Percentiles rank a stretch among this genome's conserved stretches.
Conservation (phyloP, 2,329 filamentous ascomycete genomes). For the Penicillium paneum region DNA sequence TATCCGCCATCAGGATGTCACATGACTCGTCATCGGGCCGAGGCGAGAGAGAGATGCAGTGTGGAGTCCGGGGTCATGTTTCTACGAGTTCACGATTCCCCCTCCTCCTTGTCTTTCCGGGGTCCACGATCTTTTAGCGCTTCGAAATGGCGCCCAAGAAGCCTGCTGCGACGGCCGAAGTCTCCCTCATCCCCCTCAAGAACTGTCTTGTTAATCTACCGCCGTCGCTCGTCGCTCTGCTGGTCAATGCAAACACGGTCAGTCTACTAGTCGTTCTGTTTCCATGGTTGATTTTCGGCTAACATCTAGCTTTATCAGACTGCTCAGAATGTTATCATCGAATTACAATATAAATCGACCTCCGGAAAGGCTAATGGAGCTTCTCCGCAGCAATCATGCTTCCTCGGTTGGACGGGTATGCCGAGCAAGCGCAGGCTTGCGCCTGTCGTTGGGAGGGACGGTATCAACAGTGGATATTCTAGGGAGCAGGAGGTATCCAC, state of each 20-base stretch:
- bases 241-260: conserved; percentile 88
- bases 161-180: conserved; percentile 68
- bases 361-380: conserved; percentile 51
- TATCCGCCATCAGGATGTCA: conserved; percentile 7
- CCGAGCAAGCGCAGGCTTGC: conserved; percentile 80
- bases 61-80: conserved; percentile 23
- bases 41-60: conserved; percentile 28
- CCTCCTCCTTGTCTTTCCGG: conserved; percentile 12
- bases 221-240: conserved; percentile 72
- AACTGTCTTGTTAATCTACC: conserved; percentile 95
- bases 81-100: conserved; percentile 12
- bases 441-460: conserved; percentile 70
- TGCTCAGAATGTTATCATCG: conserved; percentile 93
- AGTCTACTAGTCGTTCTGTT: conserved; percentile 33
- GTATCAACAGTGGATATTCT: conserved; percentile 59
- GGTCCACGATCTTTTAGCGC: conserved; percentile 15
- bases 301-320: conserved; percentile 52
- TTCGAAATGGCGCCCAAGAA: conserved; percentile 47
- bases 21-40: conserved; percentile 23
- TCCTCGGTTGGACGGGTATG: conserved; percentile 96
- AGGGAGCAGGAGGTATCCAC: conserved; percentile 73
- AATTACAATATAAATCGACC: conserved; percentile 71
- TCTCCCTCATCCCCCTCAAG: conserved; percentile 82
- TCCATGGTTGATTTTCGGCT: conserved; percentile 18
- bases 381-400: conserved; percentile 66